Evolutionary conservation across 106 monocot species (phyloP), one percentile per base, ranked within the genome.

Genomic region (Apostasia shenzhenica): DNA sequence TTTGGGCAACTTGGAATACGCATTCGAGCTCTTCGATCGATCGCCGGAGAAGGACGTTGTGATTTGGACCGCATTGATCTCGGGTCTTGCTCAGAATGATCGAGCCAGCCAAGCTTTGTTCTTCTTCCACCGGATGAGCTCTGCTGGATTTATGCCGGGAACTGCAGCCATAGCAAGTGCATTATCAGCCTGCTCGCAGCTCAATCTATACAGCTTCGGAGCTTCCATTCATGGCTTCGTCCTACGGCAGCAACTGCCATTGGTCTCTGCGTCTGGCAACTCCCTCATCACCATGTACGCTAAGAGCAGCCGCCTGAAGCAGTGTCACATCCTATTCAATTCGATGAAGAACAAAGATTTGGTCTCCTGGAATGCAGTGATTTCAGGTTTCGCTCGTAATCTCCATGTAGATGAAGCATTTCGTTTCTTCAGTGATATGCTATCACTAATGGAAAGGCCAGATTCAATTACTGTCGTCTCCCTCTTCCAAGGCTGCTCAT

Each of bases 321-420:
- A 63, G 50, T 56, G 69, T 12, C 59, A 3, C 5, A 41, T 6
- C 6, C 51, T 91, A 5, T 91, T 91, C 48, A 64, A 78, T 14
- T 37, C 26, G 49, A 85, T 91, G 73, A 41, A 68, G 26, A 67
- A 76, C 10, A 69, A 63, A 59, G 84, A 91, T 68, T 67, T 87
- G 47, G 84, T 87, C 3, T 84, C 91, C 8, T 91, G 91, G 91
- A 91, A 91, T 61, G 79, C 87, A 7, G 41, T 83, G 39, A 39
- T 91, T 7, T 84, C 82, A 3, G 84, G 78, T 9, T 82, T 69
- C 73, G 68, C 78, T 66, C 84, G 80, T 72, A 82, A 78, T 51
- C 80, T 80, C 0, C 55, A 78, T 41, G 41, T 91, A 44, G 49
- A 70, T 14, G 68, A 68, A 51, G 77, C 84, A 7, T 81, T 85